Base-by-base conservation (phyloP, 176 grass and related monocot species). In the Carex parvula region DNA sequence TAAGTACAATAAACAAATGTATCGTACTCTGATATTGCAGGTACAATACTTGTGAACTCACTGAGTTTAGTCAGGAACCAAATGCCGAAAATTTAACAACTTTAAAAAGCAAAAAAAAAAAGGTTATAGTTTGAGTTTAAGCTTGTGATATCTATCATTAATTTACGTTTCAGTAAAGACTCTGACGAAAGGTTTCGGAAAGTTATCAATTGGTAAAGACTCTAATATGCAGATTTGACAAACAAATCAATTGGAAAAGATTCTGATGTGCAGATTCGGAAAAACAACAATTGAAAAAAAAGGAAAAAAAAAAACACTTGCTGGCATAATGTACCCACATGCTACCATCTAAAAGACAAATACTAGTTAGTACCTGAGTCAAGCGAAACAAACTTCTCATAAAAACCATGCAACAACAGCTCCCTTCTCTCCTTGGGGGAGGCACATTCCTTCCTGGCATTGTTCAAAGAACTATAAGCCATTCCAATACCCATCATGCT, bases 401-500 rank as follows among this genome's bases (percentile, higher is more conserved):
- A 93, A 67, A 93, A 94, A 87, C 91, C 91, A 60, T 93, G 82
- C 73, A 98, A 85, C 84, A 97, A 83, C 57, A 98, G 56, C 73
- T 91, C 88, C 89, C 95, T 98, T 84, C 92, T 93, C 82, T 98
- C 84, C 55, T 94, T 88, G 85, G 90, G 91, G 83, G 73, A 89
- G 29, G 87, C 89, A 60, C 91, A 98, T 88, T 91, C 91, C 89
- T 91, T 90, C 85, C 92, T 89, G 61, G 86, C 88, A 93, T 88
- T 94, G 63, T 94, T 94, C 84, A 98, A 90, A 32, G 90, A 91
- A 89, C 92, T 93, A 88, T 94, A 98, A 85, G 62, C 68, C 92
- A 94, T 94, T 69, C 95, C 95, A 69, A 98, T 65, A 74, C 86
- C 92, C 95, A 98, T 98, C 60, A 98, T 87, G 82, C 86, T 94